Evolutionary conservation across 768 basidiomycete genomes (phyloP).

Genomic region (Dentipellis sp.): DNA sequence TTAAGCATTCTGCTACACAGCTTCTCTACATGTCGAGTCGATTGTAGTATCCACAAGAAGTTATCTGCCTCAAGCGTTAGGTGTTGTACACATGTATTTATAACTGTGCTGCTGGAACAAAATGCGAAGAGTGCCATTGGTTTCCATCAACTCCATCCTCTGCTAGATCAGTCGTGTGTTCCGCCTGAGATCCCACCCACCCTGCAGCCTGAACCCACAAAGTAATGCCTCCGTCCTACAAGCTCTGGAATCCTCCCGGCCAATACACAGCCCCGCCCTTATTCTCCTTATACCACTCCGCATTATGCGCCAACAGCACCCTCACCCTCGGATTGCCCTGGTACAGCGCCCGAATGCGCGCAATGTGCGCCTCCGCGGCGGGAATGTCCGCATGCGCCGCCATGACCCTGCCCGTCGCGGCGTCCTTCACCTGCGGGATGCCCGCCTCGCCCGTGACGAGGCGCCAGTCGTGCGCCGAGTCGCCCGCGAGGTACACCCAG

Average conservation of each 20-base stretch:
- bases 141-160: too few species aligned
- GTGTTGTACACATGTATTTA: too few species aligned
- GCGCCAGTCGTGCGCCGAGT: constrained; percentile 11
- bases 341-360: neutral
- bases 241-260: neutral
- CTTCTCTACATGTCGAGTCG: too few species aligned
- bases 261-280: neutral
- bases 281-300: constrained; percentile 1
- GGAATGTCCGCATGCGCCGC: constrained; percentile 3
- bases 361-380: constrained; percentile 4
- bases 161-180: too few species aligned
- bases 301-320: constrained; percentile 6
- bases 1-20: neutral
- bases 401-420: neutral
- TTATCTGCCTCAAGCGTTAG: too few species aligned
- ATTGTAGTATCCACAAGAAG: too few species aligned
- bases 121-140: too few species aligned
- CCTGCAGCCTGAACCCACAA: too few species aligned
- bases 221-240: neutral
- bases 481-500: constrained; percentile 12
- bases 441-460: constrained; percentile 6
- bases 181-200: too few species aligned
- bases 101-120: too few species aligned
- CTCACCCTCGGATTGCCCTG: neutral
- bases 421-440: neutral